Evolutionary conservation across 176 grass and related monocot genomes (phyloP).

Genomic region (Chrysopogon serrulatus): DNA sequence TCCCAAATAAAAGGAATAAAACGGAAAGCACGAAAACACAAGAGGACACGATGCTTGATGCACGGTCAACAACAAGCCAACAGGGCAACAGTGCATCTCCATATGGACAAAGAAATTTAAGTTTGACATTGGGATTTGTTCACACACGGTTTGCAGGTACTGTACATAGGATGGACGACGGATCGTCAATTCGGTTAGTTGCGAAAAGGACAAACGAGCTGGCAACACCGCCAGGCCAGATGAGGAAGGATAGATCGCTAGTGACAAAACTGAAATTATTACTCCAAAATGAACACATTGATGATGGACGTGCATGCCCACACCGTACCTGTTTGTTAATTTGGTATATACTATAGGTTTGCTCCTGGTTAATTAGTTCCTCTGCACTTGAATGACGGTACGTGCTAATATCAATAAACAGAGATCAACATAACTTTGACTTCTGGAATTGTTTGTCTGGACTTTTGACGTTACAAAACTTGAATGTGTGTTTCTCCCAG

Average conservation of each 20-base stretch:
- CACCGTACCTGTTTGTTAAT: too few species aligned
- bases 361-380: too few species aligned
- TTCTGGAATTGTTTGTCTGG: too few species aligned
- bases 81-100: background rate
- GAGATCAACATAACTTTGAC: too few species aligned
- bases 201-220: background rate
- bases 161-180: background rate
- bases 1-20: too few species aligned
- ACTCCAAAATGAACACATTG: background rate
- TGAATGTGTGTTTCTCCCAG: too few species aligned
- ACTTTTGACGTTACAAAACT: too few species aligned
- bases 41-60: background rate
- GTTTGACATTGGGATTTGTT: background rate
- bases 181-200: background rate
- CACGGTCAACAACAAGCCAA: slow-evolving; percentile 12
- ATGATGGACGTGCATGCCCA: background rate
- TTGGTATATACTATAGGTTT: too few species aligned
- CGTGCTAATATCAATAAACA: too few species aligned
- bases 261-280: background rate
- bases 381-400: too few species aligned
- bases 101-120: too few species aligned
- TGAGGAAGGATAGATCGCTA: background rate
- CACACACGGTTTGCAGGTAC: slow-evolving; percentile 4
- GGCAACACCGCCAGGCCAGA: background rate
- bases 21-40: background rate